Percentiles rank a stretch among this genome's conserved stretches.
Conservation (phyloP, 2,329 filamentous ascomycete genomes). For the Ilyonectria mors-panacis region DNA sequence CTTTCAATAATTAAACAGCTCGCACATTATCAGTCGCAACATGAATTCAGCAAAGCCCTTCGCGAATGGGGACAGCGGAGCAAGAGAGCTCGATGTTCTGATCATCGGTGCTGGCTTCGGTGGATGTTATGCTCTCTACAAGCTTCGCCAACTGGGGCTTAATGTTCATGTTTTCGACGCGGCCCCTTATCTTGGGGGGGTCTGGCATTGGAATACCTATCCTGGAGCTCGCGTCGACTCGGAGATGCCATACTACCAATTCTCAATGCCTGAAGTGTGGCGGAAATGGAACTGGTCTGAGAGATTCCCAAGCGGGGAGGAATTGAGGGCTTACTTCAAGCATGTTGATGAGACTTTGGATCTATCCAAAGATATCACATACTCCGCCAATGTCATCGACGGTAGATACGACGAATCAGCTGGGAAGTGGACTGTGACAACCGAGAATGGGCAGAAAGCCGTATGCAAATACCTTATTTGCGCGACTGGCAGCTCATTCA, state of each 20-base stretch:
- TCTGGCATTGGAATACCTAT: slow-evolving; percentile 34
- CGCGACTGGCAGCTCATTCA: slow-evolving; percentile 62
- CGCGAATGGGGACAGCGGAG: background rate
- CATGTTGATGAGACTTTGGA: slow-evolving; percentile 24
- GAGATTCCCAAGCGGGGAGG: slow-evolving; percentile 24
- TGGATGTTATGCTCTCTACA: slow-evolving; percentile 24
- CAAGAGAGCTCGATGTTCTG: slow-evolving; percentile 21
- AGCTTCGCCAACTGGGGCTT: slow-evolving; percentile 19
- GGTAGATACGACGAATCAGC: slow-evolving; percentile 26
- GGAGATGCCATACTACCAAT: slow-evolving; percentile 32
- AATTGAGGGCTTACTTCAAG: slow-evolving; percentile 20
- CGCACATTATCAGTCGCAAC: background rate
- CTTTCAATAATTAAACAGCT: background rate
- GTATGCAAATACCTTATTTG: slow-evolving; percentile 61
- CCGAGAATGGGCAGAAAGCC: slow-evolving; percentile 56
- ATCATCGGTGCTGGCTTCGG: slow-evolving; percentile 31
- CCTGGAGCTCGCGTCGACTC: slow-evolving; percentile 35
- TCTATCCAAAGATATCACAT: slow-evolving; percentile 51
- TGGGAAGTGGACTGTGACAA: slow-evolving; percentile 60
- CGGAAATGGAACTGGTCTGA: slow-evolving; percentile 28
- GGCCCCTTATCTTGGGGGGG: slow-evolving; percentile 23
- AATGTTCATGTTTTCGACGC: slow-evolving; percentile 30
- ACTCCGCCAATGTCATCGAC: slow-evolving; percentile 49
- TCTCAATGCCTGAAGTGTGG: slow-evolving; percentile 28
- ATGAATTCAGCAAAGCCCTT: slow-evolving; percentile 1